Percentiles rank a stretch among this genome's conserved stretches.
Evolutionary conservation across 2,329 filamentous ascomycete genomes (phyloP).

Genomic region (Colletotrichum siamense): DNA sequence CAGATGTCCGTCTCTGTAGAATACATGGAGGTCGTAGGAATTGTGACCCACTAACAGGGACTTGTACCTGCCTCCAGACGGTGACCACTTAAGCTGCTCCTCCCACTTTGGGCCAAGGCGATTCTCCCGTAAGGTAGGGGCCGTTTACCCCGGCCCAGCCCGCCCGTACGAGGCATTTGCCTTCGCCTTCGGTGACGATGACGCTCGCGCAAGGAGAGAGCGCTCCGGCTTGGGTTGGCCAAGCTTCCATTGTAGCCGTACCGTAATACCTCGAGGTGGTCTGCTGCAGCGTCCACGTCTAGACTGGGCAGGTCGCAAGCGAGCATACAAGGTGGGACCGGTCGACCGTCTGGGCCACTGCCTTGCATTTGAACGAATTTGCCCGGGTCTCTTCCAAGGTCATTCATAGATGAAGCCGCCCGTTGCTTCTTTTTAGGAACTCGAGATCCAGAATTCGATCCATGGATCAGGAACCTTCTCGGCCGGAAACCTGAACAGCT

Average conservation of each 20-base stretch:
- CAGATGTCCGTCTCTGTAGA: background rate
- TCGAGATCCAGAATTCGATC: background rate
- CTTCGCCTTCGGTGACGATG: slow-evolving; percentile 15
- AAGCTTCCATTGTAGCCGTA: background rate
- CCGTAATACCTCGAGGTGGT: background rate
- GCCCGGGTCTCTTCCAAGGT: background rate
- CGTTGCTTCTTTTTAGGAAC: background rate
- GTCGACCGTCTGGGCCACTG: background rate
- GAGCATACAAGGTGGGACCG: background rate
- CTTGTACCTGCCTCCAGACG: background rate
- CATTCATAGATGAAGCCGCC: background rate
- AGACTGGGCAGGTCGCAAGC: background rate
- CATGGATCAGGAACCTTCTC: background rate
- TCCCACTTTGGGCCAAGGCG: background rate
- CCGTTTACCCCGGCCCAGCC: background rate
- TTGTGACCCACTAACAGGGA: background rate
- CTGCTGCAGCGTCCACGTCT: background rate
- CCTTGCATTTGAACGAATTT: background rate
- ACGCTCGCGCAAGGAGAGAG: background rate
- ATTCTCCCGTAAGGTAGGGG: background rate
- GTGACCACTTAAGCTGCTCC: background rate
- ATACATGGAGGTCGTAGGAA: no score
- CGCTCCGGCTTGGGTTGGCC: slow-evolving; percentile 6
- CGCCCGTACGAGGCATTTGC: background rate
- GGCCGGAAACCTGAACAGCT: background rate